phyloP scores from a whole-genome alignment of 2,329 filamentous ascomycete species.

The Tolypocladium ophioglossoides region DNA sequence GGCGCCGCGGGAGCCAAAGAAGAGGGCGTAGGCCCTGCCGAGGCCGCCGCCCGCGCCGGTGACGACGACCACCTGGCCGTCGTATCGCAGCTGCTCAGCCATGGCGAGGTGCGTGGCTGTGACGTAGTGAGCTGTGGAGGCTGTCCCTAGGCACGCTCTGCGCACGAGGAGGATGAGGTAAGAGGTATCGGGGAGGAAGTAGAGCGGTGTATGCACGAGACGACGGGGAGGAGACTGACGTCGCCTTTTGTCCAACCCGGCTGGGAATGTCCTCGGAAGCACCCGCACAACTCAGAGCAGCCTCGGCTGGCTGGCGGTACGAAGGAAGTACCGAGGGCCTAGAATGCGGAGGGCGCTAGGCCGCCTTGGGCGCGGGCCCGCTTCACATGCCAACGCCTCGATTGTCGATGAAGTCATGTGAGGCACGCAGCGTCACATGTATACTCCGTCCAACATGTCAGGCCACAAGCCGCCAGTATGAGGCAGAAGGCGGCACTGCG shows the following conservation, averaged over 20 bases:
- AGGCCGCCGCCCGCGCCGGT: constrained; percentile 73
- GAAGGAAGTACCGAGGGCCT: constrained; percentile 19
- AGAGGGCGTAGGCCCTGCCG: constrained; percentile 73
- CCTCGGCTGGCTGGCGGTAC: constrained; percentile 6
- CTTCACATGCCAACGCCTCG: constrained; percentile 23
- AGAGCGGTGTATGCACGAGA: neutral
- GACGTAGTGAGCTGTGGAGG: neutral
- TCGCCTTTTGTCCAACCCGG: neutral
- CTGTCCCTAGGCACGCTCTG: constrained; percentile 1
- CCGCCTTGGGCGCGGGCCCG: constrained; percentile 7
- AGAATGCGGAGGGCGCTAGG: constrained; percentile 14
- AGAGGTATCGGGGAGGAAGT: neutral
- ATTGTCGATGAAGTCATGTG: constrained; percentile 20
- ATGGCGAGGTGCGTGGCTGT: constrained; percentile 31
- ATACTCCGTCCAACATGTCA: too few species aligned
- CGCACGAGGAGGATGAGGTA: neutral
- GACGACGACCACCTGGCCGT: constrained; percentile 75
- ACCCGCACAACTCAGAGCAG: too few species aligned
- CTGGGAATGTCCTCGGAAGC: neutral
- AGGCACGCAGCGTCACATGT: constrained; percentile 1
- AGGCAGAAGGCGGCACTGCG: too few species aligned
- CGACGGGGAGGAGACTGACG: neutral
- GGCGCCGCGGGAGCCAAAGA: constrained; percentile 85
- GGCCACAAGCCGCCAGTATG: neutral
- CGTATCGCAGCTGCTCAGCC: constrained; percentile 63